Conservation (phyloP, 2,329 filamentous ascomycete genomes). For the Sporothrix brasiliensis region DNA sequence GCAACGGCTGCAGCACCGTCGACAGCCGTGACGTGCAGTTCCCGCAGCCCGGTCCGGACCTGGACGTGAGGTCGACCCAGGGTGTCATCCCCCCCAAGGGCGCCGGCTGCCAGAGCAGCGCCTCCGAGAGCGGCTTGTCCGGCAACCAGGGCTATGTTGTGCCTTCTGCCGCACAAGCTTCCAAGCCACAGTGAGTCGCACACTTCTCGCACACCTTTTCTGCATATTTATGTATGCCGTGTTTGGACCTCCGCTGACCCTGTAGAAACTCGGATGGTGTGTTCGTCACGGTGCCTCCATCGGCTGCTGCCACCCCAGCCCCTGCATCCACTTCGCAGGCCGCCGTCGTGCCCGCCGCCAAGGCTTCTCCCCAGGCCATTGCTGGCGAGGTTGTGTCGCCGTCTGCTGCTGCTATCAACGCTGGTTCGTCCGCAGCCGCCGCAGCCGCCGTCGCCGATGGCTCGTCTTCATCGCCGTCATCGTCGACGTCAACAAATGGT, state of each 20-base stretch:
- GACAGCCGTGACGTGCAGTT: conserved; percentile 36
- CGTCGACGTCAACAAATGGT: conserved; percentile 7
- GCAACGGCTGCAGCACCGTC: conserved; percentile 34
- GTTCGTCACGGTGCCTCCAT: conserved; percentile 45
- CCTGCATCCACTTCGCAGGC: conserved; percentile 41
- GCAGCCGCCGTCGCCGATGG: neutral
- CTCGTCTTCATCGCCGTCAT: neutral
- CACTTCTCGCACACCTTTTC: neutral
- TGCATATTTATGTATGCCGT: neutral
- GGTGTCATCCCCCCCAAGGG: conserved; percentile 46
- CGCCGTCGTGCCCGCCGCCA: conserved; percentile 45
- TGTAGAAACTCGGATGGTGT: conserved; percentile 42
- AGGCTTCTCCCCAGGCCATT: neutral
- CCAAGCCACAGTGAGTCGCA: neutral
- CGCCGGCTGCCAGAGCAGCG: conserved; percentile 35
- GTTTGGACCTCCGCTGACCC: neutral
- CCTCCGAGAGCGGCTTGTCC: neutral
- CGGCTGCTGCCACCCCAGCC: conserved; percentile 30
- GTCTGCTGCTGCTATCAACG: conserved; percentile 1
- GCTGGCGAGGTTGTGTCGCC: conserved; percentile 40
- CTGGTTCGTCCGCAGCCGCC: neutral
- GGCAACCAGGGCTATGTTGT: neutral
- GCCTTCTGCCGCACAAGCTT: neutral
- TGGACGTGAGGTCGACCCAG: conserved; percentile 66
- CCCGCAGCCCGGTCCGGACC: conserved; percentile 32